These are phyloP conservation scores for Nigrospora sphaerica DNA, from an alignment of 2,329 filamentous ascomycete species.

Conservation along the genomic window DNA sequence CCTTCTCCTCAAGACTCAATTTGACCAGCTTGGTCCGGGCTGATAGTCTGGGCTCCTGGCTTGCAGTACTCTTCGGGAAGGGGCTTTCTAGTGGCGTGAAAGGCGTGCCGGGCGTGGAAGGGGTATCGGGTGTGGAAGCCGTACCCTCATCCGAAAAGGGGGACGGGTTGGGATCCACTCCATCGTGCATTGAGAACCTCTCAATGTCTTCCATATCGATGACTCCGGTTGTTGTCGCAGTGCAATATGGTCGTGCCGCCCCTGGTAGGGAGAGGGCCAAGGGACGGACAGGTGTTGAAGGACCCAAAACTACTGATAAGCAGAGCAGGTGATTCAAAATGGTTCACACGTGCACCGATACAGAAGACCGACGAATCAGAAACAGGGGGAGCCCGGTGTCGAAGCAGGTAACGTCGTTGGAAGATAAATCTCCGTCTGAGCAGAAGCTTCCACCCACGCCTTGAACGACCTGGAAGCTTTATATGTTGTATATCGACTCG, in stretches of 20 bases:
- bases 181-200: constrained; percentile 16
- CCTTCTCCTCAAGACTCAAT: constrained; percentile 53
- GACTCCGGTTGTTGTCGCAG: not conserved
- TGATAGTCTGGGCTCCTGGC: constrained; percentile 30
- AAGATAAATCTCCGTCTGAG: not conserved
- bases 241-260: not conserved
- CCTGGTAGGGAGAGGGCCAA: not conserved
- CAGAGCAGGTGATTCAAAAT: not conserved
- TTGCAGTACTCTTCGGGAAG: constrained; percentile 23
- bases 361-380: not conserved
- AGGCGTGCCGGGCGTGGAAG: constrained; percentile 43
- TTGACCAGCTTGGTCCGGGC: constrained; percentile 42
- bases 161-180: constrained; percentile 27
- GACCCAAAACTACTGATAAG: not conserved
- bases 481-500: not conserved
- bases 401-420: not conserved
- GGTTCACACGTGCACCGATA: not conserved
- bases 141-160: constrained; percentile 26
- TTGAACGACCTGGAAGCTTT: not conserved
- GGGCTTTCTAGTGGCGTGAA: constrained; percentile 39
- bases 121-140: constrained; percentile 41
- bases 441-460: not conserved
- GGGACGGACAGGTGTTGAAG: not conserved
- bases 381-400: not conserved
- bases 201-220: constrained; percentile 17